phyloP scores from a whole-genome alignment of 768 basidiomycete genomes.

The Scleroderma citrinum region DNA sequence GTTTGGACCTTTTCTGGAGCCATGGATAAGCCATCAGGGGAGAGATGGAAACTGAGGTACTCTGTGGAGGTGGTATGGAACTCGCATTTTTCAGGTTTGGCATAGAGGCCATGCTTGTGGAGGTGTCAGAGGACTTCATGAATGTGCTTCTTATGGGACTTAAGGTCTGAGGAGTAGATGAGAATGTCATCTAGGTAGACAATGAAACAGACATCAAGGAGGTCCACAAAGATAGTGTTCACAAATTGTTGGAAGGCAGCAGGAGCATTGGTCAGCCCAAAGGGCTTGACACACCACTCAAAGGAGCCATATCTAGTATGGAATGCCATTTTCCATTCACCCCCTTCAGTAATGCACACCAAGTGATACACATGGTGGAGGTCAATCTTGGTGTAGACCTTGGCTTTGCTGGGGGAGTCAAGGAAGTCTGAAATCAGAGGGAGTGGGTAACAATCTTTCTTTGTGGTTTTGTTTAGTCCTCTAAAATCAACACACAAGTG shows the following conservation, averaged over 20 bases:
- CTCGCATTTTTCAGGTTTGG: slow-evolving; percentile 8
- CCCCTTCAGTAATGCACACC: slow-evolving; percentile 30
- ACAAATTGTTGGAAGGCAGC: slow-evolving; percentile 27
- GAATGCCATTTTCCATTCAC: slow-evolving; percentile 39
- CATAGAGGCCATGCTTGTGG: slow-evolving; percentile 16
- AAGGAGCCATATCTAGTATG: slow-evolving; percentile 29
- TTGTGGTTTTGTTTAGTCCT: no score
- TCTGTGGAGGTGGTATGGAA: slow-evolving; percentile 16
- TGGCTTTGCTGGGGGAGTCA: neutral
- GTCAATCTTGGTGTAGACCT: slow-evolving; percentile 32
- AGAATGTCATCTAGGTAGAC: slow-evolving; percentile 39
- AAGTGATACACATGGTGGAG: slow-evolving; percentile 37
- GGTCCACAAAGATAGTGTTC: slow-evolving; percentile 2
- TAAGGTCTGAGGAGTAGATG: slow-evolving; percentile 1
- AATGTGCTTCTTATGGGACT: slow-evolving; percentile 4
- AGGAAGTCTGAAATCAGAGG: neutral
- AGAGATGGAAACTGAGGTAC: slow-evolving; percentile 32
- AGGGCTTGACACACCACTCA: slow-evolving; percentile 28
- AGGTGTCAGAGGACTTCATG: slow-evolving; percentile 20
- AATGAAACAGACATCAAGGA: slow-evolving; percentile 26
- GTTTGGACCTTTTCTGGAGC: slow-evolving; percentile 32
- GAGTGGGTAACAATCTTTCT: no score
- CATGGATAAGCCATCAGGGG: slow-evolving; percentile 27
- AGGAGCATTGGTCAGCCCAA: slow-evolving; percentile 32
- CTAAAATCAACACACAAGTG: no score